Conservation (phyloP, 352 stramenopile species). For the Pythium scleroteichum region DNA sequence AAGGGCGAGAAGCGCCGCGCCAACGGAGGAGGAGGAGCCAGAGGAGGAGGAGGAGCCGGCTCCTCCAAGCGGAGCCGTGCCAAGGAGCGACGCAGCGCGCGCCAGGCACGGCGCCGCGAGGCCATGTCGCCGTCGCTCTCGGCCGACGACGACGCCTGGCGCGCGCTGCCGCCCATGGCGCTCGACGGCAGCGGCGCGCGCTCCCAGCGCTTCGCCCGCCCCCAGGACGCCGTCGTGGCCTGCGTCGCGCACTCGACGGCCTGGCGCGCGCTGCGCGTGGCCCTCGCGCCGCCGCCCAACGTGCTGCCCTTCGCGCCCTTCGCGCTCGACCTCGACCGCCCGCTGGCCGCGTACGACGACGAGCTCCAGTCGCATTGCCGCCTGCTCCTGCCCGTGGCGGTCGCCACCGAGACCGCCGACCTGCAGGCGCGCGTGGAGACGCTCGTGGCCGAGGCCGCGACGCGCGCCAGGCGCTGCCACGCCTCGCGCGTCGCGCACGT, state of each 20-base stretch:
- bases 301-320: constrained; percentile 45
- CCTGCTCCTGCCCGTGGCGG: constrained; percentile 18
- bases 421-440: constrained; percentile 33
- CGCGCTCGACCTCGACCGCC: constrained; percentile 32
- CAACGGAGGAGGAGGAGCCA: background rate
- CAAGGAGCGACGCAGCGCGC: constrained; percentile 45
- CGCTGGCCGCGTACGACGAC: constrained; percentile 44
- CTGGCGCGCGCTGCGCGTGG: constrained; percentile 48
- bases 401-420: background rate
- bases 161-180: constrained; percentile 11
- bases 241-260: constrained; percentile 58
- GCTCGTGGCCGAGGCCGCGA: constrained; percentile 44
- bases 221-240: constrained; percentile 46
- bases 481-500: constrained; percentile 22
- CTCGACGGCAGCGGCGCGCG: constrained; percentile 17
- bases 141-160: constrained; percentile 3
- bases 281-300: constrained; percentile 32
- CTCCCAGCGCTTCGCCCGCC: constrained; percentile 30
- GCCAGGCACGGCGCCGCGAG: constrained; percentile 46
- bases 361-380: constrained; percentile 24
- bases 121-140: constrained; percentile 30
- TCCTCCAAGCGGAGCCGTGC: constrained; percentile 49
- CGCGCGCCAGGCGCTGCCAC: constrained; percentile 16
- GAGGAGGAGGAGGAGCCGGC: constrained; percentile 3
- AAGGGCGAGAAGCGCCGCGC: constrained; percentile 41